Evolutionary conservation across 306 rosid species (phyloP), one percentile per base, ranked within the genome.

Genomic region (Inga laurina): DNA sequence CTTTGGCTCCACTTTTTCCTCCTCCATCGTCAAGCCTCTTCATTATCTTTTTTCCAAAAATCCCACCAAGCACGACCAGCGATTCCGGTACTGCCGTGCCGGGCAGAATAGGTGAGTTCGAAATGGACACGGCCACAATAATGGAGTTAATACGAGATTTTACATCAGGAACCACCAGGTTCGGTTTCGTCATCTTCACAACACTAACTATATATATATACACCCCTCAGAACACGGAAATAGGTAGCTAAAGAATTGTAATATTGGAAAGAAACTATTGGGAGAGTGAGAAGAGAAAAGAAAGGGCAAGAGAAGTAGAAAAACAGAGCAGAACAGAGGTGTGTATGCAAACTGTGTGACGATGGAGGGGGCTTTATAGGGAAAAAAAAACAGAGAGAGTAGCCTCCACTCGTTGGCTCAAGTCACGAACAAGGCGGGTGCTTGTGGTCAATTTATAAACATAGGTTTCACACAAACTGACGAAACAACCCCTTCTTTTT

Each of bases 131-230:
- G 21, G 93, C 85, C 30, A 88, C 75, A 48, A 91, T 22, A 13
- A 89, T 74, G 72, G 72, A 69, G 43, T 93, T 86, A 22, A 84
- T 84, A 14, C 82, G 62, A n/a, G 91, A 82, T 76, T 89, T 86
- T 21, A 18, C 87, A 43, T 81, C 88, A 52, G 94, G 75, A 72
- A 85, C 79, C 61, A 72, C 78, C 65, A 85, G 82, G 84, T 89
- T 95, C 82, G 87, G 90, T 87, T 92, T 95, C 9, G 95, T 91
- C 98, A 95, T 92, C 52, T 67, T 61, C 39, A 80, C 70, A 14
- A 32, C 8, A 34, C 39, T 30, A 8, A 32, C 75, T 71, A 62
- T 65, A 6, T 46, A 14, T 34, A 45, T 73, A 27, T 27, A 27
- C 30, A 27, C 30, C 30, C 30, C 3, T 15, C 5, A 43, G 57